Percentiles rank a stretch among this genome's conserved stretches.
These are phyloP conservation scores for Agaricales sp. DNA, from an alignment of 1,284 basidiomycete species.

Conservation along the genomic window DNA sequence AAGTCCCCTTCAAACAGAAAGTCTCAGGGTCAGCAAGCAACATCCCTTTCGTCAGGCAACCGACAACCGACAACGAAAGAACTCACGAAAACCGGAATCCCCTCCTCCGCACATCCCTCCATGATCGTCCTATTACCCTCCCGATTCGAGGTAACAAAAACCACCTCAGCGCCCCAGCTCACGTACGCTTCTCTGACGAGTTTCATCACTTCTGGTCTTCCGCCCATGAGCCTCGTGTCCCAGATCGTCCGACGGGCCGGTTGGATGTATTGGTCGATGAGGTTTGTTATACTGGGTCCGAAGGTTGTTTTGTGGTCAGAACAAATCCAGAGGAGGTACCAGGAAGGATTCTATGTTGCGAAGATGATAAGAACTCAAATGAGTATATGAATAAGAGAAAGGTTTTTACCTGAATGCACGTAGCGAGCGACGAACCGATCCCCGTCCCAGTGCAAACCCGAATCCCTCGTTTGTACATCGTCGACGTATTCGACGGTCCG, in stretches of 20 bases:
- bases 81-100: constrained; percentile 66
- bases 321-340: constrained; percentile 74
- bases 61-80: too few species aligned
- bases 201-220: constrained; percentile 70
- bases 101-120: constrained; percentile 66
- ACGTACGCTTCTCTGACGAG: constrained; percentile 56
- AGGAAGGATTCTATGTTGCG: constrained; percentile 15
- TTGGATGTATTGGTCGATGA: constrained; percentile 56
- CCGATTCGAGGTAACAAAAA: constrained; percentile 72
- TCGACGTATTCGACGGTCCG: constrained; percentile 69
- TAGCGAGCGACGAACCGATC: constrained; percentile 65
- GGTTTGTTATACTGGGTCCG: constrained; percentile 59
- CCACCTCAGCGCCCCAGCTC: constrained; percentile 64
- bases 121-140: constrained; percentile 66
- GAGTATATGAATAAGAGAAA: constrained; percentile 9
- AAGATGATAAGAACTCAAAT: constrained; percentile 9
- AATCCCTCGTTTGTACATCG: constrained; percentile 62
- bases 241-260: constrained; percentile 62
- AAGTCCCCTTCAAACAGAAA: too few species aligned
- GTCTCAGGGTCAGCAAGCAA: too few species aligned
- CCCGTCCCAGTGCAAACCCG: constrained; percentile 74
- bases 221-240: constrained; percentile 61
- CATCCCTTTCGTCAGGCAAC: too few species aligned
- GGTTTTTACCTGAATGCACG: constrained; percentile 54
- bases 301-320: constrained; percentile 73